These are phyloP conservation scores for Pseudisothecium myosuroides DNA, from an alignment of 225 moss, liverwort and hornwort genomes.

Conservation along the genomic window DNA sequence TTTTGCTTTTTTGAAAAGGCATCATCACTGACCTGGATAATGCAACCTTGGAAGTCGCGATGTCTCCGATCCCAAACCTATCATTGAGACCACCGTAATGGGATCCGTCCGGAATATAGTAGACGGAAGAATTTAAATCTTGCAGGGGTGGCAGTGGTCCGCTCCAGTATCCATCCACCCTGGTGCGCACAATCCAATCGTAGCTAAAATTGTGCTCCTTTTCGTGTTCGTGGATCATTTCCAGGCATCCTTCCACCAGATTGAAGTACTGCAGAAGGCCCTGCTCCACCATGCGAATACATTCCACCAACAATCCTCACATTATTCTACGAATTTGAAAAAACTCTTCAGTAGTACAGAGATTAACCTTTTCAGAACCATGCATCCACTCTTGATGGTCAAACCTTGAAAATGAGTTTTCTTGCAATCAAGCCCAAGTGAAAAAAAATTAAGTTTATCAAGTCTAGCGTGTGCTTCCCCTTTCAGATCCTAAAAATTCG, in stretches of 20 bases:
- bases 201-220: conserved; percentile 43
- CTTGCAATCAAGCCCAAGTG: neutral
- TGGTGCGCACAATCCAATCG: conserved; percentile 77
- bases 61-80: conserved; percentile 68
- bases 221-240: conserved; percentile 57
- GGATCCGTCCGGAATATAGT: conserved; percentile 73
- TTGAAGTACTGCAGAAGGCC: conserved; percentile 90
- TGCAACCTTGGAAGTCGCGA: conserved; percentile 43
- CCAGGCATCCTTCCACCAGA: conserved; percentile 81
- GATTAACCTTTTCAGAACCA: neutral
- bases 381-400: neutral
- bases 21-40: conserved; percentile 37
- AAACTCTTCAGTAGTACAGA: neutral
- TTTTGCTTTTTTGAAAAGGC: neutral
- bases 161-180: conserved; percentile 92
- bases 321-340: neutral
- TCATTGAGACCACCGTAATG: conserved; percentile 79
- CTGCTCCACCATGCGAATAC: conserved; percentile 26
- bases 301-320: neutral
- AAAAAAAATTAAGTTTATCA: neutral
- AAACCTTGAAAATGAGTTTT: neutral
- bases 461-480: neutral
- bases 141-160: conserved; percentile 43
- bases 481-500: neutral
- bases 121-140: conserved; percentile 33